phyloP scores from a whole-genome alignment of 129 eudicot genomes.

The Lonicera japonica region DNA sequence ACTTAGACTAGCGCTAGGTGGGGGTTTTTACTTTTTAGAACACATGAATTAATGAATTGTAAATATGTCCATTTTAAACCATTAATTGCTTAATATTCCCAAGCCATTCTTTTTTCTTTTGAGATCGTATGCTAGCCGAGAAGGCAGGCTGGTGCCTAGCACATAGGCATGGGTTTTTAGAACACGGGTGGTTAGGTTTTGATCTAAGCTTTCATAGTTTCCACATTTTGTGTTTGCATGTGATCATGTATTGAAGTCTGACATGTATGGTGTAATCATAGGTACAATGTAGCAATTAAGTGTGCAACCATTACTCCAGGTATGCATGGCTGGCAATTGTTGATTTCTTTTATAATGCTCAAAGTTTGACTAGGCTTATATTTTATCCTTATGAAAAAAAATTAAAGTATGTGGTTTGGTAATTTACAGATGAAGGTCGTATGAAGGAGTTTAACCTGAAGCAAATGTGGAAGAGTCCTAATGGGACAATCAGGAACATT shows the following conservation, averaged over 20 bases:
- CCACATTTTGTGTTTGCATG: not conserved
- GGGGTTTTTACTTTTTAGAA: no score
- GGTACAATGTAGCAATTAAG: constrained; percentile 97
- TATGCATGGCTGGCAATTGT: constrained; percentile 14
- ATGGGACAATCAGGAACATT: constrained; percentile 68
- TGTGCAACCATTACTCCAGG: constrained; percentile 99
- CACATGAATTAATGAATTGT: no score
- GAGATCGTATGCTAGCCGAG: no score
- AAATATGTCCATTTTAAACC: no score
- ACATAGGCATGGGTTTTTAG: no score
- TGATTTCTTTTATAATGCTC: not conserved
- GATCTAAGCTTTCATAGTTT: not conserved
- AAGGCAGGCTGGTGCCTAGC: no score
- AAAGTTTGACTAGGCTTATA: not conserved
- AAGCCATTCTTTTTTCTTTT: no score
- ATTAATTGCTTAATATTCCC: no score
- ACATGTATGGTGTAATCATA: constrained; percentile 18
- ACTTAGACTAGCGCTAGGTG: no score
- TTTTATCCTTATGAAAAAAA: not conserved
- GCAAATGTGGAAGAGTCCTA: constrained; percentile 80
- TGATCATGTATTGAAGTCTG: not conserved
- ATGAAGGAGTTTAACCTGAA: constrained; percentile 63
- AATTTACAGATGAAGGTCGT: constrained; percentile 82
- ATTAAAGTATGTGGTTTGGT: not conserved
- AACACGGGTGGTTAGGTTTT: not conserved